Percentiles rank a stretch among this genome's conserved stretches.
Conservation (phyloP, 495 filamentous ascomycete species). For the Glonium stellatum region DNA sequence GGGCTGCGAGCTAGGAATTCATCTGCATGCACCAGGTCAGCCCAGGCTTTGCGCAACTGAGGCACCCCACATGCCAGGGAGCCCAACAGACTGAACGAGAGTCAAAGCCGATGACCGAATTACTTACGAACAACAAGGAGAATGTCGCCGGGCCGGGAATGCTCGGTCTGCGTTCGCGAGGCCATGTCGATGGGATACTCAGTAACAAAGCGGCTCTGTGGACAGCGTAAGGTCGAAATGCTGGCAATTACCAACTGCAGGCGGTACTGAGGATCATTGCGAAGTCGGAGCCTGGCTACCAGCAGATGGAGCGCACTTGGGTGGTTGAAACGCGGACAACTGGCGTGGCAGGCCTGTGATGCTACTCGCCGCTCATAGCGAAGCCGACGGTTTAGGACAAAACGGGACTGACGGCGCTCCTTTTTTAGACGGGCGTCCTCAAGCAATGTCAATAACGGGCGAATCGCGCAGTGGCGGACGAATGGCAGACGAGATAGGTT, state of each 20-base stretch:
- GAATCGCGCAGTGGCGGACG: too few relatives aligned
- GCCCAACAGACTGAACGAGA: constrained; percentile 18
- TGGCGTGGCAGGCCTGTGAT: background rate
- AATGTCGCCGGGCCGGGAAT: constrained; percentile 28
- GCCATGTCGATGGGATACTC: constrained; percentile 11
- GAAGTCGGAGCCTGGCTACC: background rate
- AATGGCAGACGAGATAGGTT: too few relatives aligned
- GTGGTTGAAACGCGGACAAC: constrained; percentile 4
- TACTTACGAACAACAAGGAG: constrained; percentile 32
- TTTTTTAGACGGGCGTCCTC: too few relatives aligned
- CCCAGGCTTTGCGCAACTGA: background rate
- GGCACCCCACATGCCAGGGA: background rate
- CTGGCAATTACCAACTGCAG: background rate
- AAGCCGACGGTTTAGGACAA: background rate
- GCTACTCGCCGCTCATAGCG: background rate
- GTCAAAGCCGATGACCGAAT: constrained; percentile 1
- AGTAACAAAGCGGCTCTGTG: background rate
- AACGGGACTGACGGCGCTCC: too few relatives aligned
- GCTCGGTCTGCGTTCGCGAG: constrained; percentile 11
- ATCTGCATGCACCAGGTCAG: constrained; percentile 40
- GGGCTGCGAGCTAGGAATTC: constrained; percentile 84
- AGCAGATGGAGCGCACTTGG: background rate
- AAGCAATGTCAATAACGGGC: too few relatives aligned
- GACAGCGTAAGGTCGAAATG: background rate
- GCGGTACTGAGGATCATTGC: background rate